These are phyloP conservation scores for Phyllosticta capitalensis DNA, from an alignment of 2,329 filamentous ascomycete genomes.

Conservation along the genomic window DNA sequence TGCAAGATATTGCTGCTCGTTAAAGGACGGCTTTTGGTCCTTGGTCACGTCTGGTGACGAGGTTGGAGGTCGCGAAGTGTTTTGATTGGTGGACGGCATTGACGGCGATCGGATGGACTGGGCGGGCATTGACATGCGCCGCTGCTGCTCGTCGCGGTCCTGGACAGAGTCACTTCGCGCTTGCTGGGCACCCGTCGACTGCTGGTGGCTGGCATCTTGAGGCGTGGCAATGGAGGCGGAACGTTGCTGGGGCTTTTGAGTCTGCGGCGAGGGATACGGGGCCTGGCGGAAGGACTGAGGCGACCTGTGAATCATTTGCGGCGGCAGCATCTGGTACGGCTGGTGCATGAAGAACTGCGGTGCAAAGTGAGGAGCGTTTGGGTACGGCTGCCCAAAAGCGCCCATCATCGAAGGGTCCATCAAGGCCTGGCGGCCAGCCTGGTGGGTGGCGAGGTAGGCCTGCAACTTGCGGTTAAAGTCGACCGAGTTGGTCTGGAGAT, in stretches of 20 bases:
- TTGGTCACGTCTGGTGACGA: neutral
- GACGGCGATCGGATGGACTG: constrained; percentile 18
- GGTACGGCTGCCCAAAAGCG: constrained; percentile 20
- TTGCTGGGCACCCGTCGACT: constrained; percentile 17
- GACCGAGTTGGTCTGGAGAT: constrained; percentile 50
- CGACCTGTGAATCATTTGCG: constrained; percentile 23
- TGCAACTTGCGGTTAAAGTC: constrained; percentile 55
- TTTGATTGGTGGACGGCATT: constrained; percentile 11
- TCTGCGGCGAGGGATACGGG: constrained; percentile 29
- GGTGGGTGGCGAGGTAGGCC: constrained; percentile 48
- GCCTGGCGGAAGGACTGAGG: constrained; percentile 16
- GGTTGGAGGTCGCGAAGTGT: neutral
- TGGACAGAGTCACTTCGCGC: constrained; percentile 16
- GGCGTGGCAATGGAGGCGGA: constrained; percentile 37
- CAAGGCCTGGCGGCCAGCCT: constrained; percentile 34
- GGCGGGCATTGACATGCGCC: constrained; percentile 37
- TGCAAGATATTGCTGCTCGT: neutral
- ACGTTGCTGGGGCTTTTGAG: constrained; percentile 30
- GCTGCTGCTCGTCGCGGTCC: constrained; percentile 18
- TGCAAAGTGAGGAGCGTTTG: constrained; percentile 31
- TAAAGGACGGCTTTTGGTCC: neutral
- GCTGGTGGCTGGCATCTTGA: constrained; percentile 24
- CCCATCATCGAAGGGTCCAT: constrained; percentile 3
- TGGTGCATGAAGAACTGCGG: constrained; percentile 27
- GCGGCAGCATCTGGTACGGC: constrained; percentile 25